Evolutionary conservation across 495 filamentous ascomycete species (phyloP), one percentile per base, ranked within the genome.

Genomic region (Neurospora tetrasperma): DNA sequence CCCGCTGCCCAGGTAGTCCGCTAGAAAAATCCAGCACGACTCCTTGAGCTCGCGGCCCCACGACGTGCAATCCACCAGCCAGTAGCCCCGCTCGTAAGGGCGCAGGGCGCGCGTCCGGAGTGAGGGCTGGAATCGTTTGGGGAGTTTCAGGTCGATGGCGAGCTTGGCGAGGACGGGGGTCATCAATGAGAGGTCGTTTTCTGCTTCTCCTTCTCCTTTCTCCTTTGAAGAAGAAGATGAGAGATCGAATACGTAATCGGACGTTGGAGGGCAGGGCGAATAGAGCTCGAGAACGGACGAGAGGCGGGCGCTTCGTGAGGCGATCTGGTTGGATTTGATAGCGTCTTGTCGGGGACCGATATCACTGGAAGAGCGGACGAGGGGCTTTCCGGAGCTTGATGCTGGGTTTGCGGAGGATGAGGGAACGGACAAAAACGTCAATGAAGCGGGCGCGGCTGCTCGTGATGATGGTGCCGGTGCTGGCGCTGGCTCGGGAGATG

Each of bases 1-100:
- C 0, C 87, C 90, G 20, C 84, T 83, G 3, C 82, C 82, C 11
- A 94, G 76, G 73, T 89, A 90, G 4, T 88, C 85, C 0, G 78
- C 80, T 5, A 94, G 78, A 70, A 88, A 92, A 3, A 78, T 74
- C 92, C 92, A 94, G 70, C 89, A 87, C 10, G 86, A 81, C 7
- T 71, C 73, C 40, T 83, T 83, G 6, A 83, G 76, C 0, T 76
- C 76, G 6, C 74, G 40, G 7, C 78, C 75, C 87, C 86, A 89
- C 12, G 80, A 73, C 6, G 78, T 74, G 71, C 88, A 85, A 27
- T 85, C 84, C 2, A 94, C 68, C 14, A 80, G 77, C 92, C 92
- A 94, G 78, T 91, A 86, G 20, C 92, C 92, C 40, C 92, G 82
- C 76, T 94, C 92, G 18, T 88, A 83, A 0, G 78, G 79, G 10